Conservation (phyloP, 1,139 yeast genomes). For the Yamadazyma siamensis region DNA sequence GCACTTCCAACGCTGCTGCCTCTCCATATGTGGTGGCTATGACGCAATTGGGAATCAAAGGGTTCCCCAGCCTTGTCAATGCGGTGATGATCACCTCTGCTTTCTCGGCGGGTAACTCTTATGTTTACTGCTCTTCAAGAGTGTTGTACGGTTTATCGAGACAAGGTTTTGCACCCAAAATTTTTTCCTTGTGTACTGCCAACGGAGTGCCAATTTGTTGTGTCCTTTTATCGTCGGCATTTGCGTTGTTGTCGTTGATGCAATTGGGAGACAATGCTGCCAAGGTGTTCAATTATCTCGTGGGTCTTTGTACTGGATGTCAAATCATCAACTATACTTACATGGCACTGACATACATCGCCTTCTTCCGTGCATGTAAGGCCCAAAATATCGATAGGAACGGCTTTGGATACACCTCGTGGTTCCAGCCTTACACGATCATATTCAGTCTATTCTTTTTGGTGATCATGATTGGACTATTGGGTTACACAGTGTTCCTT, state of each 20-base stretch:
- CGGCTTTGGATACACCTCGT: conserved; percentile 67
- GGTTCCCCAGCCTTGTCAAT: conserved; percentile 36
- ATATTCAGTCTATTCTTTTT: conserved; percentile 36
- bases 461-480: conserved; percentile 30
- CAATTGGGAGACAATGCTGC: conserved; percentile 54
- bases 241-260: conserved; percentile 57
- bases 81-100: conserved; percentile 26
- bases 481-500: conserved; percentile 36
- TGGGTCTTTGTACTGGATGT: conserved; percentile 72
- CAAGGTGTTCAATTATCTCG: conserved; percentile 71
- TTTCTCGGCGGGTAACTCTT: conserved; percentile 41
- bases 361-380: conserved; percentile 57
- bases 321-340: conserved; percentile 69
- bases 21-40: conserved; percentile 44
- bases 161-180: conserved; percentile 35
- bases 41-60: conserved; percentile 33
- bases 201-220: conserved; percentile 25
- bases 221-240: conserved; percentile 62
- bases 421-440: conserved; percentile 73
- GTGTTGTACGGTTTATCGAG: conserved; percentile 34
- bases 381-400: conserved; percentile 63
- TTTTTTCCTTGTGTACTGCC: conserved; percentile 30
- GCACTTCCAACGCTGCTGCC: conserved; percentile 27
- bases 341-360: conserved; percentile 56
- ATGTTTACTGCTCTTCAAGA: conserved; percentile 38